phyloP scores from a whole-genome alignment of 208 protist genomes.

The Trypanosoma vivax region DNA sequence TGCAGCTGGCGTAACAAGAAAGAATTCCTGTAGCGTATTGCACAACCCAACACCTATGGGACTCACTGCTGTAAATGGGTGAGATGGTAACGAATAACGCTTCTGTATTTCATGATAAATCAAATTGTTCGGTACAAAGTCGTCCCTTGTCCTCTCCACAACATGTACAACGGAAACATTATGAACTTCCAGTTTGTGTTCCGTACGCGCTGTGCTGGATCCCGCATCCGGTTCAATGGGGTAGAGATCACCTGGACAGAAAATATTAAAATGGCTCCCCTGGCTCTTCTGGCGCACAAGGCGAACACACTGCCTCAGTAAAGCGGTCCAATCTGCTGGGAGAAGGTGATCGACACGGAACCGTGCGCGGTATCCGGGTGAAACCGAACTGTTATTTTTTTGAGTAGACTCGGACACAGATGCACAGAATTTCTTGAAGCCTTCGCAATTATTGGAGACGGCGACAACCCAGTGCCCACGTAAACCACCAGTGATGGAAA shows the following conservation, averaged over 20 bases:
- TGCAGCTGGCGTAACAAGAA: slow-evolving; percentile 25
- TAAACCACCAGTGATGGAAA: slow-evolving; percentile 16
- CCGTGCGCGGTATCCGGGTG: slow-evolving; percentile 2
- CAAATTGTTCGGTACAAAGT: slow-evolving; percentile 83
- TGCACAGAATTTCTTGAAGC: slow-evolving; percentile 23
- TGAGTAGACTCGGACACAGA: not conserved
- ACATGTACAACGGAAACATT: slow-evolving; percentile 69
- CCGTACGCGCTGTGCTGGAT: no score
- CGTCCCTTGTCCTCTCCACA: slow-evolving; percentile 42
- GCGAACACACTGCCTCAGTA: slow-evolving; percentile 43
- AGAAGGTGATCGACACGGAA: slow-evolving; percentile 52
- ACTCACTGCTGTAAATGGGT: no score
- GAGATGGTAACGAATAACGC: slow-evolving; percentile 20
- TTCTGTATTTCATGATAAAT: slow-evolving; percentile 68
- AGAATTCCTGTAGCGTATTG: slow-evolving; percentile 28
- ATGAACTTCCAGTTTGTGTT: not conserved
- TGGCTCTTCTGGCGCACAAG: no score
- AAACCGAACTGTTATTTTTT: not conserved
- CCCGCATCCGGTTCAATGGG: not conserved
- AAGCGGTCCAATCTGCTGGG: slow-evolving; percentile 28
- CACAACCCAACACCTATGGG: not conserved
- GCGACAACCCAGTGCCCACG: slow-evolving; percentile 42
- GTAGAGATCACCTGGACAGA: slow-evolving; percentile 50
- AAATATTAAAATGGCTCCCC: slow-evolving; percentile 70
- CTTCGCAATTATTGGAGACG: slow-evolving; percentile 28